Evolutionary conservation across 2,329 filamentous ascomycete genomes (phyloP).

Genomic region (Penicillium sp.): DNA sequence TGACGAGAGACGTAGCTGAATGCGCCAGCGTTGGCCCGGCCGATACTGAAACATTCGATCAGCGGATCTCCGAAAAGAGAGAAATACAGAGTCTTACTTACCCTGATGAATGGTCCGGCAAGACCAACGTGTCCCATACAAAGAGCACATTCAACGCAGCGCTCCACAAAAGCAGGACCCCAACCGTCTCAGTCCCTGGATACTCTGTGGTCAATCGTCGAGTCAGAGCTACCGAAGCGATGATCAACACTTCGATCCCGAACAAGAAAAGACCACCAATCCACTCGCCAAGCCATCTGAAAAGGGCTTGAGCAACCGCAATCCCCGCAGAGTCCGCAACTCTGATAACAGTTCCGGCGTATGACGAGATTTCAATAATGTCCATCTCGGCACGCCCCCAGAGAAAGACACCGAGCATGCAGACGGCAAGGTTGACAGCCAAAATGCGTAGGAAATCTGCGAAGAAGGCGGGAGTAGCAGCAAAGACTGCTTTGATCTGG

Average conservation of each 20-base stretch:
- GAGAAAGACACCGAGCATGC: constrained; percentile 75
- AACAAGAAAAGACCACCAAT: constrained; percentile 81
- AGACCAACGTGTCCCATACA: constrained; percentile 76
- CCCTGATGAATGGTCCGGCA: constrained; percentile 78
- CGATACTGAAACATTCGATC: no score
- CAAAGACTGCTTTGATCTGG: constrained; percentile 68
- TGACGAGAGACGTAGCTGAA: no score
- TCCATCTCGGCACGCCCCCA: constrained; percentile 51
- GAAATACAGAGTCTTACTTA: constrained; percentile 21
- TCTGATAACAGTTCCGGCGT: constrained; percentile 75
- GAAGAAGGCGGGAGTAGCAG: constrained; percentile 83
- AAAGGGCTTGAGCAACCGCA: constrained; percentile 73
- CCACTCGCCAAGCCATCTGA: constrained; percentile 71
- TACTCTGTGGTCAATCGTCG: constrained; percentile 63
- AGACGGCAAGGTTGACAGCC: constrained; percentile 64
- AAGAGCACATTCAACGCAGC: constrained; percentile 74
- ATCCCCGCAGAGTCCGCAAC: constrained; percentile 77
- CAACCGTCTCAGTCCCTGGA: constrained; percentile 52
- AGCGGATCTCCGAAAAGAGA: no score
- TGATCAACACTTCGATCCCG: constrained; percentile 71
- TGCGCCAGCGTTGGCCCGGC: no score
- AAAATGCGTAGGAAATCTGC: constrained; percentile 84
- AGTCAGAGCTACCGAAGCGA: constrained; percentile 70
- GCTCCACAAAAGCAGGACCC: constrained; percentile 68
- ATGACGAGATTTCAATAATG: constrained; percentile 53